phyloP scores from a whole-genome alignment of 148 eudicot genomes.

The Rhododendron molle region DNA sequence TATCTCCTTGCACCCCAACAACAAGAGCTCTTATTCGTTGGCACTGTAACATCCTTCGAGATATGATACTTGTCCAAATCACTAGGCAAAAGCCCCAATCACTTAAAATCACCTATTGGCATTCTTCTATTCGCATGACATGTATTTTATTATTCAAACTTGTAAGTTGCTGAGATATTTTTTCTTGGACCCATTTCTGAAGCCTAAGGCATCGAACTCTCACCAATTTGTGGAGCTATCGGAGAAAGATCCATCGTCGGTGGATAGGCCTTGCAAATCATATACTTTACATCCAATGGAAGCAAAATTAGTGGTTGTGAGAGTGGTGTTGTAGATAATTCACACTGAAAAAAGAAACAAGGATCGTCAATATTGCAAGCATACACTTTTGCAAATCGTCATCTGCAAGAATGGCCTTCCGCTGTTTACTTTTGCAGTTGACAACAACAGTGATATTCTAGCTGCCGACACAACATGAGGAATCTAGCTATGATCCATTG shows the following conservation, averaged over 20 bases:
- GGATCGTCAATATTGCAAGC: slow-evolving; percentile 47
- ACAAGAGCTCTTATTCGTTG: no score
- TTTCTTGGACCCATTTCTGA: slow-evolving; percentile 50
- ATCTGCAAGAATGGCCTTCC: slow-evolving; percentile 78
- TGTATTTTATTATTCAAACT: no score
- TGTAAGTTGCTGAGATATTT: no score
- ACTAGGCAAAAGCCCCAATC: no score
- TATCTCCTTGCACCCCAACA: no score
- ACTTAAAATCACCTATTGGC: no score
- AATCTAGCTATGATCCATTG: no score
- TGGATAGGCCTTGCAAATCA: slow-evolving; percentile 20
- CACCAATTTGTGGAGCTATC: slow-evolving; percentile 25
- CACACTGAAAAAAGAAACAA: slow-evolving; percentile 22
- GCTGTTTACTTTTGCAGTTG: slow-evolving; percentile 67
- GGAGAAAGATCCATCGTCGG: slow-evolving; percentile 28
- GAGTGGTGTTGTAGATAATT: slow-evolving; percentile 13
- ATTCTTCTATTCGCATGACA: no score
- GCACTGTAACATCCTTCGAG: no score
- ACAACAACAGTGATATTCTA: slow-evolving; percentile 48
- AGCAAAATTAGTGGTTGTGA: slow-evolving; percentile 23
- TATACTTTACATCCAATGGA: slow-evolving; percentile 21
- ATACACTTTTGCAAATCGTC: slow-evolving; percentile 47
- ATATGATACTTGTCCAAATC: no score
- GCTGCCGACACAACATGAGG: slow-evolving; percentile 31
- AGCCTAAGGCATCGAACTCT: slow-evolving; percentile 42